These are phyloP conservation scores for Aspergillus novofumigatus DNA, from an alignment of 2,329 filamentous ascomycete species.

Conservation along the genomic window DNA sequence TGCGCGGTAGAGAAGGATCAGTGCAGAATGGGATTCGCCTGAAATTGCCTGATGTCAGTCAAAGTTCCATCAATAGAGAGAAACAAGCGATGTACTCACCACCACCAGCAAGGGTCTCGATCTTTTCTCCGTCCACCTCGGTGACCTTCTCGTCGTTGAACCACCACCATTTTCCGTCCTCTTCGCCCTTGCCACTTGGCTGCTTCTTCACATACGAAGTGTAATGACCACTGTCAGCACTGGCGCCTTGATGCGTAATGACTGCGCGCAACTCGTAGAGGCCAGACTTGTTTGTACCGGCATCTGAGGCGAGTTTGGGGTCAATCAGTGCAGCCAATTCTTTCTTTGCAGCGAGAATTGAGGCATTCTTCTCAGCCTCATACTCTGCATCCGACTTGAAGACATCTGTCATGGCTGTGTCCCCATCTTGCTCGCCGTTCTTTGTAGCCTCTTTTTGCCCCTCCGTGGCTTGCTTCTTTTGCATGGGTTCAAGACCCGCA, in stretches of 20 bases:
- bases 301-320: slow-evolving; percentile 68
- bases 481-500: slow-evolving; percentile 37
- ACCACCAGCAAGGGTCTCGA: slow-evolving; percentile 82
- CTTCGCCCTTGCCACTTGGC: slow-evolving; percentile 67
- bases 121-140: slow-evolving; percentile 87
- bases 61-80: not conserved
- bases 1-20: slow-evolving; percentile 49
- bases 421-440: slow-evolving; percentile 56
- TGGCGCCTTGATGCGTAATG: slow-evolving; percentile 93
- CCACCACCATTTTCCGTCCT: slow-evolving; percentile 99
- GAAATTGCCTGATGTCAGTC: not conserved
- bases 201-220: slow-evolving; percentile 97
- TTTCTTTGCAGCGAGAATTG: slow-evolving; percentile 77
- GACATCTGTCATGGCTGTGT: slow-evolving; percentile 66
- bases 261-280: slow-evolving; percentile 92
- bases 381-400: slow-evolving; percentile 95
- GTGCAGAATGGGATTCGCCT: slow-evolving; percentile 49
- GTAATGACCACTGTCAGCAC: slow-evolving; percentile 96
- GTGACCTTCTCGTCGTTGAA: slow-evolving; percentile 98
- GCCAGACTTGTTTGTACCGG: slow-evolving; percentile 85
- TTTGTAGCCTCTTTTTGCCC: slow-evolving; percentile 51
- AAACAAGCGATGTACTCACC: slow-evolving; percentile 48
- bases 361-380: slow-evolving; percentile 75
- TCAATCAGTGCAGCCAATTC: slow-evolving; percentile 77
- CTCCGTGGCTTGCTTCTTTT: slow-evolving; percentile 46